A percentile compares a stretch with the other conserved stretches of the same genome.
Conservation (phyloP, 768 basidiomycete genomes). For the Pulveroboletus ravenelii region DNA sequence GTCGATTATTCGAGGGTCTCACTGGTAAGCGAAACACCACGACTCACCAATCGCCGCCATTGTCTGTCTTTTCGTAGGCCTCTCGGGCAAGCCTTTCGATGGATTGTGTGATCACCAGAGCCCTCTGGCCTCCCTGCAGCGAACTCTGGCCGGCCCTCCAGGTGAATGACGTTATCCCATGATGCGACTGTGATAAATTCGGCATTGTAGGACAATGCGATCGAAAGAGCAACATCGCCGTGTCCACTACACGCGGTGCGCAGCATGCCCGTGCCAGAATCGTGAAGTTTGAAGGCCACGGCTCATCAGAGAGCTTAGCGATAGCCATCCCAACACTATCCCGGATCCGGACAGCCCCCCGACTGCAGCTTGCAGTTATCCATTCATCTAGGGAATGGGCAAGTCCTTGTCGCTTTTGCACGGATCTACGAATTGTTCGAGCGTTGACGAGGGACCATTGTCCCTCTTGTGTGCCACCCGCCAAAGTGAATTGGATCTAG, state of each 20-base stretch:
- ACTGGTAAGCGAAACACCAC: too few species aligned
- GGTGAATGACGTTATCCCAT: constrained; percentile 9
- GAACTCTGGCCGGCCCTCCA: too few species aligned
- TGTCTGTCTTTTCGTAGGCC: too few species aligned
- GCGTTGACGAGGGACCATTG: constrained; percentile 14
- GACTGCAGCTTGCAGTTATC: constrained; percentile 19
- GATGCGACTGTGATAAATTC: constrained; percentile 26
- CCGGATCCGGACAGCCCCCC: constrained; percentile 15
- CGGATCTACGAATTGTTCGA: constrained; percentile 8
- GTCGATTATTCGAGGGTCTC: not conserved
- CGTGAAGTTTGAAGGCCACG: constrained; percentile 5
- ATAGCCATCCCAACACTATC: not conserved
- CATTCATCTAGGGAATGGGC: constrained; percentile 16
- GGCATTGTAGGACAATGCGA: constrained; percentile 15
- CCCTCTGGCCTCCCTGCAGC: too few species aligned
- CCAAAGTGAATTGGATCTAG: constrained; percentile 11
- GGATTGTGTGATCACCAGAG: too few species aligned
- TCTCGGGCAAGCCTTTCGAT: too few species aligned
- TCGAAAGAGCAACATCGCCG: constrained; percentile 14
- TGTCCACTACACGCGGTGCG: constrained; percentile 10
- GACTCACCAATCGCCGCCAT: too few species aligned
- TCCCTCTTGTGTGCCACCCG: constrained; percentile 18
- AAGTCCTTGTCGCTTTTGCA: constrained; percentile 6
- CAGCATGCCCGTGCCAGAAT: constrained; percentile 3
- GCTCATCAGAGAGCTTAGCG: not conserved